Base-by-base conservation (phyloP, 176 grass and related monocot genomes). In the Oropetium thomaeum region DNA sequence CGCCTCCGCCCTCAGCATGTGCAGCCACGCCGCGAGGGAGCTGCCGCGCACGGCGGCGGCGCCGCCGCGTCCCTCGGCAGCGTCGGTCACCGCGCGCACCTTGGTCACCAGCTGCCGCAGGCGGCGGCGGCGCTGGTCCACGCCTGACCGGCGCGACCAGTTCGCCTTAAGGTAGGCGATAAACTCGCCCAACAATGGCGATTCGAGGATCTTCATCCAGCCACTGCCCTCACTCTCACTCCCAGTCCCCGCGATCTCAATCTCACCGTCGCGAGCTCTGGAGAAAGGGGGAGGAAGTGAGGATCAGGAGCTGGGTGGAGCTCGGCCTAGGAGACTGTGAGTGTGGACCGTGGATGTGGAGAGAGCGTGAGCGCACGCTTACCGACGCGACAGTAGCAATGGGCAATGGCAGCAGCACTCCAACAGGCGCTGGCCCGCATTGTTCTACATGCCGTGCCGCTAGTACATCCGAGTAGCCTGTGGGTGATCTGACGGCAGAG, bases 81-180 rank as follows among this genome's bases (percentile, higher is more conserved):
- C 67, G 67, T 27, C 66, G 8, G 78, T 33, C 19, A 81, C 78
- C 9, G 41, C 57, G 1, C 42, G 57, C 31, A 81, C 32, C 79
- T 63, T 81, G 3, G 67, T 44, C 5, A 81, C 67, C 23, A 81
- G 58, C 68, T 81, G 79, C 3, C 30, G 32, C 32, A 71, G 67
- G 1, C 67, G 55, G 30, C 78, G 78, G 2, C 66, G 78, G 28
- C 66, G 64, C 55, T 12, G 73, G 58, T 76, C 58, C 15, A 63
- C 57, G 19, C 28, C 28, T 3, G 73, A 62, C 1, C 29, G 39
- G 2, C 26, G 39, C 2, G 72, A 15, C 72, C 72, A 62, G 38
- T 20, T 41, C 0, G 25, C 25, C 54, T 60, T 74, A 8, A 74
- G 17, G 26, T 31, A 74, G 2, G 25, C 23, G 25, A 60, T n/a